Evolutionary conservation across 768 basidiomycete species (phyloP).

Genomic region (Serendipita indica): DNA sequence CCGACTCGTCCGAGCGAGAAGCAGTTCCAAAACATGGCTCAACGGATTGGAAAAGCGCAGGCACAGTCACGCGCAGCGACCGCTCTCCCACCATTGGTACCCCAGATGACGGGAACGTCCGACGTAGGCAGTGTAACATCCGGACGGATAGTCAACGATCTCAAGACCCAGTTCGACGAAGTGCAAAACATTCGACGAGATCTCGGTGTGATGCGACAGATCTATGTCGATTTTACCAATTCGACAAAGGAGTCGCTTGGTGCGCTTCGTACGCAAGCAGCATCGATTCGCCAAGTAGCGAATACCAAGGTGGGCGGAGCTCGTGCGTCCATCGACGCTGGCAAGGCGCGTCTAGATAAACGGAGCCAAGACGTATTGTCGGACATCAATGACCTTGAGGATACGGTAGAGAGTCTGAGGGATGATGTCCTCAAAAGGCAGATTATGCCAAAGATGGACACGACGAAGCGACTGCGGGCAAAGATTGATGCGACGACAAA

Average conservation of each 20-base stretch:
- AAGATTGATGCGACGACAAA: slow-evolving; percentile 50
- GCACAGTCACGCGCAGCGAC: slow-evolving; percentile 6
- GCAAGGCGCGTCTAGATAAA: slow-evolving; percentile 79
- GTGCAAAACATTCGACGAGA: slow-evolving; percentile 89
- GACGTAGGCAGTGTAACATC: slow-evolving; percentile 50
- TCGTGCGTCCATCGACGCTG: slow-evolving; percentile 75
- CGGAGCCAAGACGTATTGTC: slow-evolving; percentile 84
- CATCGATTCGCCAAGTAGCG: slow-evolving; percentile 77
- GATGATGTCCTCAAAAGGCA: slow-evolving; percentile 85
- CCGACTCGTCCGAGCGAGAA: slow-evolving; percentile 59
- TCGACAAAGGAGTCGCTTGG: slow-evolving; percentile 77
- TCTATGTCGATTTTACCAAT: slow-evolving; percentile 88
- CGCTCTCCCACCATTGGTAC: slow-evolving; percentile 34
- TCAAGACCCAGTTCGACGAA: slow-evolving; percentile 89
- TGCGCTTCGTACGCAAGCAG: slow-evolving; percentile 67
- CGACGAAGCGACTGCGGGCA: slow-evolving; percentile 55
- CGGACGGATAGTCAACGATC: slow-evolving; percentile 56
- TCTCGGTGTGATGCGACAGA: slow-evolving; percentile 81
- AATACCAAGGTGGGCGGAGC: slow-evolving; percentile 69
- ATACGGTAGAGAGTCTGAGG: slow-evolving; percentile 75
- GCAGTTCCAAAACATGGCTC: slow-evolving; percentile 58
- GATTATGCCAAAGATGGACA: slow-evolving; percentile 60
- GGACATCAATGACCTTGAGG: slow-evolving; percentile 84
- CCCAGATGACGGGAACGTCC: slow-evolving; percentile 64
- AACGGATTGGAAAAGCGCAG: slow-evolving; percentile 25